These are phyloP conservation scores for Herpotrichia juniperi DNA, from an alignment of 2,329 filamentous ascomycete genomes.

Conservation along the genomic window DNA sequence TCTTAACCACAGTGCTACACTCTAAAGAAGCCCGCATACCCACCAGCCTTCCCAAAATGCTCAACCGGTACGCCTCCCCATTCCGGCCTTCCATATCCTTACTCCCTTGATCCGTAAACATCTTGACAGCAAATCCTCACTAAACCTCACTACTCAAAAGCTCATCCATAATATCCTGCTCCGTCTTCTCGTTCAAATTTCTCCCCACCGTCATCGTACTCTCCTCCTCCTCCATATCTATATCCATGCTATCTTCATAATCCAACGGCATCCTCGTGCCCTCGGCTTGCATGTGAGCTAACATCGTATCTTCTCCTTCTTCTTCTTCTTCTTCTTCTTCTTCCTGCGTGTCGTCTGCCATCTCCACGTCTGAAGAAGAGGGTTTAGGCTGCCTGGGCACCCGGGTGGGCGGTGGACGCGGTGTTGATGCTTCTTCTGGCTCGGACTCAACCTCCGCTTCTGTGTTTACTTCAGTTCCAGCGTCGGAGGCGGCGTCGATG, in stretches of 20 bases:
- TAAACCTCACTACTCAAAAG: conserved; percentile 36
- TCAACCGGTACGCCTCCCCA: too few species aligned
- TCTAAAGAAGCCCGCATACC: too few species aligned
- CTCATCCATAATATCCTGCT: conserved; percentile 42
- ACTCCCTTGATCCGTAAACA: conserved; percentile 29
- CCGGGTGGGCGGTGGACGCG: too few species aligned
- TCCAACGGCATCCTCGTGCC: conserved; percentile 42
- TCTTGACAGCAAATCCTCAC: conserved; percentile 5
- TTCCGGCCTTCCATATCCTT: too few species aligned
- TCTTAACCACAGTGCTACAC: not conserved
- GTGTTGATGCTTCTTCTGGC: too few species aligned
- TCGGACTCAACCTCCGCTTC: conserved; percentile 12
- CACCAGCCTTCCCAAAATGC: too few species aligned
- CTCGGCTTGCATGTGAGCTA: conserved; percentile 41
- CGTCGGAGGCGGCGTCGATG: not conserved
- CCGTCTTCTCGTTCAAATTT: conserved; percentile 31
- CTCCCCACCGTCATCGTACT: conserved; percentile 9
- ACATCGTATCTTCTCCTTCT: conserved; percentile 40
- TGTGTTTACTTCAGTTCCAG: conserved; percentile 9
- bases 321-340: conserved; percentile 19
- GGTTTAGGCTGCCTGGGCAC: not conserved
- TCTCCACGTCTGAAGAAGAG: not conserved
- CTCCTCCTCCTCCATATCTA: conserved; percentile 25
- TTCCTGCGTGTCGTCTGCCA: not conserved
- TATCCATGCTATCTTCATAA: conserved; percentile 30